Evolutionary conservation across 1,284 basidiomycete species (phyloP), one percentile per base, ranked within the genome.

Genomic region (Leccinum griseonigrum): DNA sequence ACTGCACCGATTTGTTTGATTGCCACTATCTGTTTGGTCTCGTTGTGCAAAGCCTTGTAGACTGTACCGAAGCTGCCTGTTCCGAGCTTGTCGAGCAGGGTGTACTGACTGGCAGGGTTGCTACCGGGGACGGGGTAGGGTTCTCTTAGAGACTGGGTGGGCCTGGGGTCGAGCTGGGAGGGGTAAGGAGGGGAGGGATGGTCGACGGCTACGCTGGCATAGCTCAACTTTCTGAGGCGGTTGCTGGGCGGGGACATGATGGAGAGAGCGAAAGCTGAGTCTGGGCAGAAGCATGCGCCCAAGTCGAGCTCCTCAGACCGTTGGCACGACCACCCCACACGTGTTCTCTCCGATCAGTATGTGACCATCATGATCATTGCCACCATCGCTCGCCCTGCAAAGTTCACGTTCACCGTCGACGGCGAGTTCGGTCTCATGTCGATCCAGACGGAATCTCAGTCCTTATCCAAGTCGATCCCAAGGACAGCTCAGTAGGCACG

Each of bases 31-130:
- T 97, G 90, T 72, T 92, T 91, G 4, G 94, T 92, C 63, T 94
- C 92, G 72, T 94, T 94, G 78, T 99, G 95, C 69, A 95, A 90
- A 3, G 94, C 95, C 80, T 97, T 97, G 86, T 94, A 99, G 57
- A 99, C 97, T 1, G 89, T 92, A 6, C 96, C 96, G 74, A 98
- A 99, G 74, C 92, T 95, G 43, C 97, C 97, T n/a, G 94, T 97
- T 10, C 97, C 97, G 31, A 99, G 85, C 76, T 97, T 97, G 78
- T 98, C 95, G 62, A 97, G 83, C 22, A 99, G 80, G 50, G 92
- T 93, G 75, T 98, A 98, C 71, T 97, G 91, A 67, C 86, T 89
- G 6, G 91, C 87, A 32, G 93, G 92, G 71, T 94, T 94, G 72
- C 72, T 89, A 72, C 81, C 86, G 46, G 90, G 88, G 61, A 89